A percentile compares a stretch with the other conserved stretches of the same genome.
phyloP scores from a whole-genome alignment of 495 filamentous ascomycete species.

The Neurospora discreta region DNA sequence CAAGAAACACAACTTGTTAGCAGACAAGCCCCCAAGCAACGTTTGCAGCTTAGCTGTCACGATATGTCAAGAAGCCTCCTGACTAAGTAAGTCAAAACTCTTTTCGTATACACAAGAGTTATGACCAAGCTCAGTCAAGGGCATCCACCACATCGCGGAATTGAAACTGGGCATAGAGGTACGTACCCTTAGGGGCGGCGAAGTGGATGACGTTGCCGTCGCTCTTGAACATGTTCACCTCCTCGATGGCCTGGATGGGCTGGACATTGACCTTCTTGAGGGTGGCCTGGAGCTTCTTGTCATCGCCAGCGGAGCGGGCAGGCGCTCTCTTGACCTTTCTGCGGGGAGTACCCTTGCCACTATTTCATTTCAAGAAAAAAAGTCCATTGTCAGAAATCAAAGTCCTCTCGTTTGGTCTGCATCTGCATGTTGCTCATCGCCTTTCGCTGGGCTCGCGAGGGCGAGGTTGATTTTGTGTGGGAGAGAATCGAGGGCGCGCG shows the following conservation, averaged over 20 bases:
- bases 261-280: conserved; percentile 94
- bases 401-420: not conserved
- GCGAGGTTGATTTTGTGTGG: not conserved
- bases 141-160: not conserved
- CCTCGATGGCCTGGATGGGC: conserved; percentile 97
- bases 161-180: not conserved
- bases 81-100: not conserved
- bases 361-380: conserved; percentile 25
- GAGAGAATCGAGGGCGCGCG: not conserved
- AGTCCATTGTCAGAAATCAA: conserved; percentile 11
- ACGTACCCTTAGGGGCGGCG: conserved; percentile 84
- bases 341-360: conserved; percentile 96
- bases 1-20: not conserved
- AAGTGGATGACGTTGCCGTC: conserved; percentile 99
- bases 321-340: conserved; percentile 97
- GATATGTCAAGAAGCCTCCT: not conserved
- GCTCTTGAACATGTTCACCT: conserved; percentile 99
- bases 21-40: not conserved
- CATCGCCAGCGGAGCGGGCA: conserved; percentile 79
- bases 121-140: not conserved
- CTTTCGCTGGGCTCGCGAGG: not conserved
- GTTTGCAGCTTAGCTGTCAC: not conserved
- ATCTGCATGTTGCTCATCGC: not conserved
- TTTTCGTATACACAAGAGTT: not conserved
- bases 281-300: conserved; percentile 96